phyloP scores from a whole-genome alignment of 1,284 basidiomycete species.

The Ceratobasidium sp. region DNA sequence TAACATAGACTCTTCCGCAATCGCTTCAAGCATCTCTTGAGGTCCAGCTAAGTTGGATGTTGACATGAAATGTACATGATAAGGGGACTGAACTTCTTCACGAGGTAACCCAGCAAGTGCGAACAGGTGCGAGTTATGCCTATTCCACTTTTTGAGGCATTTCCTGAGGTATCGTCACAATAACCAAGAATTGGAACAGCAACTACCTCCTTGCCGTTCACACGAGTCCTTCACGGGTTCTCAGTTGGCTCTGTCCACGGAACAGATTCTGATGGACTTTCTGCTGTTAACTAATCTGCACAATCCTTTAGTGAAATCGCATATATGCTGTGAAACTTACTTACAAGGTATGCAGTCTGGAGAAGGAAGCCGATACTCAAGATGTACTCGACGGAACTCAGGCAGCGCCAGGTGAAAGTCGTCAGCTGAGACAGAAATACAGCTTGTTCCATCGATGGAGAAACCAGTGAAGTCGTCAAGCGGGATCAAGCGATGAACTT shows the following conservation, averaged over 20 bases:
- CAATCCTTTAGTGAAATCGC: too few relatives aligned
- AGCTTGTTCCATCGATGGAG: not conserved
- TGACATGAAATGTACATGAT: too few relatives aligned
- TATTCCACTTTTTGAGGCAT: too few relatives aligned
- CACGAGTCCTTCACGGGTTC: not conserved
- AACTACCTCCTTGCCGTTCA: not conserved
- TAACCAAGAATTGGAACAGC: not conserved
- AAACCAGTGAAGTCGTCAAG: not conserved
- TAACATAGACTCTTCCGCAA: too few relatives aligned
- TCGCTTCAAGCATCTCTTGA: too few relatives aligned
- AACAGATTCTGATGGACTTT: not conserved
- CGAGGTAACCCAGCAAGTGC: too few relatives aligned
- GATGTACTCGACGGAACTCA: not conserved
- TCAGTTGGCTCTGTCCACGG: not conserved
- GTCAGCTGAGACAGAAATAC: not conserved
- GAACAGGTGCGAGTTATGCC: too few relatives aligned
- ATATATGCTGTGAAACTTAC: too few relatives aligned
- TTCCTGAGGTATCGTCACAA: too few relatives aligned
- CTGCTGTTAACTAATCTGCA: too few relatives aligned
- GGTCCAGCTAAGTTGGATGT: too few relatives aligned
- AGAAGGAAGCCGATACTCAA: not conserved
- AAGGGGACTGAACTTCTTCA: too few relatives aligned
- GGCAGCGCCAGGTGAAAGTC: not conserved
- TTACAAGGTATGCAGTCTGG: not conserved
- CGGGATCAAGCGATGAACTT: not conserved